phyloP scores from a whole-genome alignment of 495 filamentous ascomycete species.

The Clohesyomyces aquaticus region DNA sequence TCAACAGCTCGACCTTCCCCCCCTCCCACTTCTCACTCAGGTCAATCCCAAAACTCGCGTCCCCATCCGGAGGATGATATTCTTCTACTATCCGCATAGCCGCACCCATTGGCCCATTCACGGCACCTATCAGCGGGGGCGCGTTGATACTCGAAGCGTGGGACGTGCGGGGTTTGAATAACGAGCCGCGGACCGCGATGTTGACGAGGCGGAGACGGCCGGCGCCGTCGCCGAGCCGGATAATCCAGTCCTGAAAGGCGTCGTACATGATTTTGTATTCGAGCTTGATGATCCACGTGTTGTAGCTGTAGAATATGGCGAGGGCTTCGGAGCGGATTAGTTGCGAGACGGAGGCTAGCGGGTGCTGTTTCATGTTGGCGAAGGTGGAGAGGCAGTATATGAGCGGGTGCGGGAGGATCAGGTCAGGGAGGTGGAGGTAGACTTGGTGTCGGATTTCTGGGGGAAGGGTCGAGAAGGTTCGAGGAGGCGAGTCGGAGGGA shows the following conservation, averaged over 20 bases:
- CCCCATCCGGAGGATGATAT: conserved; percentile 34
- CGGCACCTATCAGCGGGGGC: background rate
- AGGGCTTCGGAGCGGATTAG: conserved; percentile 39
- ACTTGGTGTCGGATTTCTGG: conserved; percentile 40
- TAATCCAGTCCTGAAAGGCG: conserved; percentile 39
- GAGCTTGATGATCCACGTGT: conserved; percentile 41
- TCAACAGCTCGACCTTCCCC: conserved; percentile 31
- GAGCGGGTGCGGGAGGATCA: conserved; percentile 35
- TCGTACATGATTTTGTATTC: conserved; percentile 41
- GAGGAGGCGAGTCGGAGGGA: background rate
- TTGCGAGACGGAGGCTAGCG: conserved; percentile 34
- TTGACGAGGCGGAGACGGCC: conserved; percentile 23
- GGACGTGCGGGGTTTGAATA: conserved; percentile 30
- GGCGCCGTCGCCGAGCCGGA: conserved; percentile 20
- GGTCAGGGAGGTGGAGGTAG: conserved; percentile 38
- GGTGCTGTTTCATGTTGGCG: conserved; percentile 35
- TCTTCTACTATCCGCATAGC: conserved; percentile 12
- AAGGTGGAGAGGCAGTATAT: conserved; percentile 43
- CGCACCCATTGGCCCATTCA: background rate
- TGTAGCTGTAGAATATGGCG: conserved; percentile 41
- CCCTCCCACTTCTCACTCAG: conserved; percentile 36
- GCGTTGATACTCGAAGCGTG: conserved; percentile 3
- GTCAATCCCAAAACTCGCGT: conserved; percentile 38
- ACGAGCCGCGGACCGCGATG: conserved; percentile 24
- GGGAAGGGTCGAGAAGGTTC: conserved; percentile 29